Evolutionary conservation across 495 filamentous ascomycete genomes (phyloP).

Genomic region (Daldinia bambusicola): DNA sequence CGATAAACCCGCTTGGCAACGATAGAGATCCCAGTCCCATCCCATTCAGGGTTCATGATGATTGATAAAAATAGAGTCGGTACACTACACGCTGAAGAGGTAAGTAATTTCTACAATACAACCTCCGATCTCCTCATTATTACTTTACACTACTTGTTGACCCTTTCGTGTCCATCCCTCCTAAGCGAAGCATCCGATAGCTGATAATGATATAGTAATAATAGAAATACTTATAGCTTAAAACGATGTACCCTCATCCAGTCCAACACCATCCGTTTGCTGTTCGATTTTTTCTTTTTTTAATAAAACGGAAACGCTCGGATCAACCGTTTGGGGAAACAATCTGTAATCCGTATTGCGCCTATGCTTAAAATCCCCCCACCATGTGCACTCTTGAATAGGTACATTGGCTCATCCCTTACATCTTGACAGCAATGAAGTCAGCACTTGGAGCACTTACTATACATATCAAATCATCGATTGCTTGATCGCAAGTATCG

Average conservation of each 20-base stretch:
- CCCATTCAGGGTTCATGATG: constrained; percentile 14
- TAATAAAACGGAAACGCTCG: constrained; percentile 18
- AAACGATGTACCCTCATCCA: neutral
- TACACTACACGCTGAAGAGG: constrained; percentile 10
- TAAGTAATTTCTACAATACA: constrained; percentile 26
- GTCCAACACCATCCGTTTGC: constrained; percentile 7
- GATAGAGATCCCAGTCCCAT: constrained; percentile 9
- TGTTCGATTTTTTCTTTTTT: constrained; percentile 4
- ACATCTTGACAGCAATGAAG: constrained; percentile 17
- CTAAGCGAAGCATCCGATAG: constrained; percentile 9
- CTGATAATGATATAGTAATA: neutral
- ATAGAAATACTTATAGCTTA: constrained; percentile 6
- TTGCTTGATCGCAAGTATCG: constrained; percentile 8
- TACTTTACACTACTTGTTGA: constrained; percentile 1
- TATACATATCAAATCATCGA: constrained; percentile 17
- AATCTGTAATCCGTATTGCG: constrained; percentile 25
- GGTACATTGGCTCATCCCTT: constrained; percentile 1
- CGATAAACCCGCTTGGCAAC: constrained; percentile 16
- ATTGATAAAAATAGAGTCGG: constrained; percentile 16
- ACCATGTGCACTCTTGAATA: constrained; percentile 31
- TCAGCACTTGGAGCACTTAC: constrained; percentile 13
- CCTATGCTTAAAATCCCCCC: constrained; percentile 1
- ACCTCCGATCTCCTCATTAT: neutral
- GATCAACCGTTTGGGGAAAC: constrained; percentile 8
- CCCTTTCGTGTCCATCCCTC: constrained; percentile 2